These are phyloP conservation scores for Apophysomyces sp. DNA, from an alignment of 371 early-diverging fungal genomes.

Conservation along the genomic window DNA sequence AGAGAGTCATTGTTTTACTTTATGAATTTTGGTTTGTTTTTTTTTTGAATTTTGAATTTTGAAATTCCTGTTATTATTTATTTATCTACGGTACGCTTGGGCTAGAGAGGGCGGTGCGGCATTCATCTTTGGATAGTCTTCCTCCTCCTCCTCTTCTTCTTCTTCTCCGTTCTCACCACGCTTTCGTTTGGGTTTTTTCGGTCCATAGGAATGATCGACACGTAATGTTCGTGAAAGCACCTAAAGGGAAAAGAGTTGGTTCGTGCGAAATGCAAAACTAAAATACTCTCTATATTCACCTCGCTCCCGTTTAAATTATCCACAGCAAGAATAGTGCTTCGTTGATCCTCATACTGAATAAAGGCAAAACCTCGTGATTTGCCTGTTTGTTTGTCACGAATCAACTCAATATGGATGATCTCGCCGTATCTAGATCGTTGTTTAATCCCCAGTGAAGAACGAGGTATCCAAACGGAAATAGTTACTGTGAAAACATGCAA, in stretches of 20 bases:
- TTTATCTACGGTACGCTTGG: neutral
- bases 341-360: conserved; percentile 92
- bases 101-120: conserved; percentile 56
- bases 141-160: conserved; percentile 47
- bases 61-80: neutral
- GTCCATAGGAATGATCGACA: conserved; percentile 57
- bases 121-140: conserved; percentile 74
- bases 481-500: conserved; percentile 89
- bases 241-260: conserved; percentile 6
- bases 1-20: conserved; percentile 4
- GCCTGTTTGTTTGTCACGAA: conserved; percentile 84
- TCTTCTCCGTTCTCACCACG: conserved; percentile 32
- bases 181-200: conserved; percentile 31
- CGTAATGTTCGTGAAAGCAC: conserved; percentile 31
- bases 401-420: conserved; percentile 83
- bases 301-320: conserved; percentile 91
- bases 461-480: too few species aligned
- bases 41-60: neutral
- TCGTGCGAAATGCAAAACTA: neutral
- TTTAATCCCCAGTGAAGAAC: too few species aligned
- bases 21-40: neutral
- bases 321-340: conserved; percentile 89
- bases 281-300: conserved; percentile 39
- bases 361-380: conserved; percentile 91
- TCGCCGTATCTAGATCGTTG: conserved; percentile 75